phyloP scores from a whole-genome alignment of 225 moss, liverwort and hornwort species.

The Ulota crispa region DNA sequence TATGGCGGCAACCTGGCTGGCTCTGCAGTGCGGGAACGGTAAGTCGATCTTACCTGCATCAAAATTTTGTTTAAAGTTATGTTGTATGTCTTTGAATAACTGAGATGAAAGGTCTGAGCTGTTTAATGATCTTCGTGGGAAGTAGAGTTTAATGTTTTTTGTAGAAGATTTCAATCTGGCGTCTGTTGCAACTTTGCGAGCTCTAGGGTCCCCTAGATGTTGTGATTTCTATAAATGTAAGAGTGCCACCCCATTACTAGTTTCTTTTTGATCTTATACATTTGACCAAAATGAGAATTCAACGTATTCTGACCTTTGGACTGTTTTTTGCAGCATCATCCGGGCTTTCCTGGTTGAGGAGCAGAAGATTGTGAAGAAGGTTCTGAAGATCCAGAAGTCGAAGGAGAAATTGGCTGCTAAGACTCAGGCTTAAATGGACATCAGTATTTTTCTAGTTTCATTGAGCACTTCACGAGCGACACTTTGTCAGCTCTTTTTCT shows the following conservation, averaged over 20 bases:
- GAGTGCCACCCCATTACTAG: no score
- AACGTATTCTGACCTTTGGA: background rate
- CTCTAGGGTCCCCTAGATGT: no score
- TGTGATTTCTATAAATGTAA: no score
- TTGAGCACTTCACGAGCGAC: background rate
- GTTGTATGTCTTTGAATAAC: background rate
- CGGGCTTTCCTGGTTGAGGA: constrained; percentile 72
- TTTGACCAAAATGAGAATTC: no score
- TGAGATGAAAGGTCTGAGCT: background rate
- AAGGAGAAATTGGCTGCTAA: constrained; percentile 69
- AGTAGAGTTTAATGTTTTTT: background rate
- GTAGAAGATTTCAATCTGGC: background rate
- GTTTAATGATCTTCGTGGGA: background rate
- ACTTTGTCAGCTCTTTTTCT: constrained; percentile 11
- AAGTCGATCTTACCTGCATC: background rate
- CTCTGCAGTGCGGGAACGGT: constrained; percentile 73
- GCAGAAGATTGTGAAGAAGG: constrained; percentile 74
- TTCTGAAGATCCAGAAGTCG: constrained; percentile 71
- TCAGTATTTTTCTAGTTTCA: constrained; percentile 14
- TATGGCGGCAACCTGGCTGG: constrained; percentile 77
- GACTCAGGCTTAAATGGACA: constrained; percentile 39
- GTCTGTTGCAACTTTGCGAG: background rate
- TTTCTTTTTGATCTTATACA: background rate
- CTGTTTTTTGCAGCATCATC: constrained; percentile 42
- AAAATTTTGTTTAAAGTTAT: no score